These are phyloP conservation scores for Primulina tabacum DNA, from an alignment of 257 asterid genomes.

Conservation along the genomic window DNA sequence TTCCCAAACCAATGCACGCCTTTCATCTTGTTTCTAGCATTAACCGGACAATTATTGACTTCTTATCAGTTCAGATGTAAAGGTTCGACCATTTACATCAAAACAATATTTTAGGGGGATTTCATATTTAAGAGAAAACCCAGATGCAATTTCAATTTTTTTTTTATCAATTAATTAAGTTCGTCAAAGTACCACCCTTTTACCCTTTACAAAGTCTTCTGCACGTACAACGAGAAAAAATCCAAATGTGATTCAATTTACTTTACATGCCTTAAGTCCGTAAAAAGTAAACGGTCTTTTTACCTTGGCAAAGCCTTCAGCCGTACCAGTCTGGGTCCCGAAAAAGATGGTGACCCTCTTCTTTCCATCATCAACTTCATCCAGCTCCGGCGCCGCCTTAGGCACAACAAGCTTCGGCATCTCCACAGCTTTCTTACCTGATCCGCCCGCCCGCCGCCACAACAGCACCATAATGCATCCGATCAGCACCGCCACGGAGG, in stretches of 20 bases:
- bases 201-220: background rate
- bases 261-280: background rate
- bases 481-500: conserved; percentile 69
- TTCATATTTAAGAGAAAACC: conserved; percentile 12
- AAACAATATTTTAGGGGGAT: conserved; percentile 13
- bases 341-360: conserved; percentile 78
- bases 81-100: conserved; percentile 22
- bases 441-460: conserved; percentile 67
- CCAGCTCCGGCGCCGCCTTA: conserved; percentile 49
- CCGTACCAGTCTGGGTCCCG: conserved; percentile 98
- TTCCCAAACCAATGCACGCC: conserved; percentile 1
- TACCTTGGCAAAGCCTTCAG: conserved; percentile 99
- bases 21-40: conserved; percentile 20
- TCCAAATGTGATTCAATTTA: background rate
- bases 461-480: conserved; percentile 59
- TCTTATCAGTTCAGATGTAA: conserved; percentile 5
- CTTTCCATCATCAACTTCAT: conserved; percentile 78
- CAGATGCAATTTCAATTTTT: background rate
- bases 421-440: conserved; percentile 48
- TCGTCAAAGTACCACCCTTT: background rate
- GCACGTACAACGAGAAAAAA: background rate
- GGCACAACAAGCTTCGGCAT: conserved; percentile 49
- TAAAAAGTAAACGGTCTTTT: background rate
- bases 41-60: background rate
- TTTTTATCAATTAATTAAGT: background rate